Conservation (phyloP, 2,329 filamentous ascomycete species). For the Geosmithia morbida region DNA sequence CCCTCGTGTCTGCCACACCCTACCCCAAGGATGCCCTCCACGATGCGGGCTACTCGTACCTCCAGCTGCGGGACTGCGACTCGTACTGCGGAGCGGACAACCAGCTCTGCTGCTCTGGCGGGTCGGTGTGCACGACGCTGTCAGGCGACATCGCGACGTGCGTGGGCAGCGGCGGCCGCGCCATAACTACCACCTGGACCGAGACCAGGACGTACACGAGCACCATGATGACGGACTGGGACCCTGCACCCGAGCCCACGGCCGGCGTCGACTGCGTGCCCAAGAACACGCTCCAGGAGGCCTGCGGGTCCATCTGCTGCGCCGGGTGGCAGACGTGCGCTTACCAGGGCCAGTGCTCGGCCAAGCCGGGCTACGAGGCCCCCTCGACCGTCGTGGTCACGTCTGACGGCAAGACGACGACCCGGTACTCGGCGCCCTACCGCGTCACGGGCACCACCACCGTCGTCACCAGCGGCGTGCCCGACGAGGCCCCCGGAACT, state of each 20-base stretch:
- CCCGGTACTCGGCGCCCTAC: conserved; percentile 34
- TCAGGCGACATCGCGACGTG: conserved; percentile 35
- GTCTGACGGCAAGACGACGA: conserved; percentile 33
- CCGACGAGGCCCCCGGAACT: conserved; percentile 29
- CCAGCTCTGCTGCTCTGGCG: conserved; percentile 37
- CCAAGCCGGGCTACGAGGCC: conserved; percentile 32
- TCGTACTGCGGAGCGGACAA: conserved; percentile 39
- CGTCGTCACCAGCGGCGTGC: conserved; percentile 33
- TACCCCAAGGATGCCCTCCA: conserved; percentile 34
- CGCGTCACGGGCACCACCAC: conserved; percentile 42
- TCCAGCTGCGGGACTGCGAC: conserved; percentile 33
- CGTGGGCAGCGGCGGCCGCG: conserved; percentile 10
- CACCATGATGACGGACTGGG: conserved; percentile 36
- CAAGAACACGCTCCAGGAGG: conserved; percentile 34
- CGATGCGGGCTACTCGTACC: conserved; percentile 32
- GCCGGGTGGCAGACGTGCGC: conserved; percentile 55
- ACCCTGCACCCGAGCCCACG: conserved; percentile 28
- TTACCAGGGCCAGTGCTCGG: conserved; percentile 39
- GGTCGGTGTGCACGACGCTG: conserved; percentile 35
- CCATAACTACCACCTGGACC: conserved; percentile 41
- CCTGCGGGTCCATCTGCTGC: conserved; percentile 60
- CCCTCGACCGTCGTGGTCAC: conserved; percentile 27
- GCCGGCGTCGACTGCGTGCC: conserved; percentile 34
- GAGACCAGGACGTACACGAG: conserved; percentile 45
- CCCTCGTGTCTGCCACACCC: conserved; percentile 25